These are phyloP conservation scores for Dentiscutata heterogama DNA, from an alignment of 371 early-diverging fungal genomes.

Conservation along the genomic window DNA sequence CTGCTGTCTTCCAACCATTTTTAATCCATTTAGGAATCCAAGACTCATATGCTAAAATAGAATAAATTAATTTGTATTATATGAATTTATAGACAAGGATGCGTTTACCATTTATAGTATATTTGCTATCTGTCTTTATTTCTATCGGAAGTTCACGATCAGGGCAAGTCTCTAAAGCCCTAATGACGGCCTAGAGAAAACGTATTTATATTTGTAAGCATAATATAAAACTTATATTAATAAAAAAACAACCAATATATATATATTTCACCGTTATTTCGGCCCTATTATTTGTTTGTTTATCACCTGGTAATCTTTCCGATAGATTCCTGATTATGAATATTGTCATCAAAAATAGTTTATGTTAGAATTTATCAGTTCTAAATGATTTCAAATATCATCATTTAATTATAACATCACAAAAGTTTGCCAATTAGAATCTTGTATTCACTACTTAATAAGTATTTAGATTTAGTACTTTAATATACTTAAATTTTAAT, in stretches of 20 bases:
- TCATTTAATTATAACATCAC: neutral
- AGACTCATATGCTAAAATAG: slow-evolving; percentile 58
- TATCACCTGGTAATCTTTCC: slow-evolving; percentile 64
- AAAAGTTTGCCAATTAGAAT: no score
- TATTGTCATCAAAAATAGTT: neutral
- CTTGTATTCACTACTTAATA: no score
- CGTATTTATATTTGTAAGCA: neutral
- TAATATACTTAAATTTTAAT: no score
- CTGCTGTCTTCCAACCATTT: slow-evolving; percentile 67
- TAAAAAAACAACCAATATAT: neutral
- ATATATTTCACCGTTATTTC: slow-evolving; percentile 69
- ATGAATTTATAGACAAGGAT: neutral
- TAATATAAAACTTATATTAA: neutral
- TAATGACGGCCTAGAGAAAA: slow-evolving; percentile 66
- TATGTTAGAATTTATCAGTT: neutral
- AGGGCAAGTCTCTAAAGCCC: slow-evolving; percentile 69
- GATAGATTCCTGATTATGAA: slow-evolving; percentile 68
- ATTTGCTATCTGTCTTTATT: slow-evolving; percentile 80
- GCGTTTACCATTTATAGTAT: slow-evolving; percentile 66
- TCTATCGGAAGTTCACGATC: slow-evolving; percentile 50
- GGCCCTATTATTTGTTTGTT: slow-evolving; percentile 90
- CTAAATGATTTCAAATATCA: neutral
- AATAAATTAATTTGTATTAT: neutral
- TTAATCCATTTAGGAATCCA: slow-evolving; percentile 81
- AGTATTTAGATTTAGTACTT: no score